These are phyloP conservation scores for Scheffersomyces lignicola DNA, from an alignment of 1,139 yeast genomes.

Conservation along the genomic window DNA sequence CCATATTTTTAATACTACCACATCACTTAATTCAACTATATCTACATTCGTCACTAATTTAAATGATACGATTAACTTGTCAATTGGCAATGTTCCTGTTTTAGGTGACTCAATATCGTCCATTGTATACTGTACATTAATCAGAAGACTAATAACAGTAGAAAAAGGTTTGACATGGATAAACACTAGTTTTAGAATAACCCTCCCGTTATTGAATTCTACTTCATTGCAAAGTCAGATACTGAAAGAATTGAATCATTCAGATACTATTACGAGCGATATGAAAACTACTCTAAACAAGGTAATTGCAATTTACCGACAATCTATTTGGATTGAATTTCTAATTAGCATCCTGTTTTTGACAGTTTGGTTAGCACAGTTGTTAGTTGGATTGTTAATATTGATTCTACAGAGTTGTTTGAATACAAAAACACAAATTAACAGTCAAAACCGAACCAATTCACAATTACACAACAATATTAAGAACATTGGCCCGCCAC, in stretches of 20 bases:
- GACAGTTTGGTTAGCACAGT: conserved; percentile 49
- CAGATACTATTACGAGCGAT: background rate
- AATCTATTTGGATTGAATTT: conserved; percentile 44
- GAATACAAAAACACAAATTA: background rate
- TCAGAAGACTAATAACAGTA: conserved; percentile 63
- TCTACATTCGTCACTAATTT: conserved; percentile 32
- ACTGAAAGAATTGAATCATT: conserved; percentile 2
- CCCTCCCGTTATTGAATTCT: conserved; percentile 46
- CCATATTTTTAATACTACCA: conserved; percentile 57
- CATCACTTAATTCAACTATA: conserved; percentile 47
- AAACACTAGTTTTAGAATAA: conserved; percentile 57
- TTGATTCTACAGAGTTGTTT: conserved; percentile 6
- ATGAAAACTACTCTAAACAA: conserved; percentile 18
- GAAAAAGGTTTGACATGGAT: conserved; percentile 82
- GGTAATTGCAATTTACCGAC: conserved; percentile 28
- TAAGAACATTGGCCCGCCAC: conserved; percentile 23
- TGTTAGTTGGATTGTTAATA: conserved; percentile 32
- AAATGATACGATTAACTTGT: conserved; percentile 29
- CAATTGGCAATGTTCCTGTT: conserved; percentile 70
- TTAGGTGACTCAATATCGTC: conserved; percentile 55
- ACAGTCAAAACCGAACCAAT: background rate
- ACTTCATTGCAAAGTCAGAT: conserved; percentile 2
- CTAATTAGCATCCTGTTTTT: conserved; percentile 44
- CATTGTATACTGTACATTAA: conserved; percentile 77
- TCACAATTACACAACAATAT: background rate